phyloP scores from a whole-genome alignment of 2,329 filamentous ascomycete species.

The Fusarium redolens region DNA sequence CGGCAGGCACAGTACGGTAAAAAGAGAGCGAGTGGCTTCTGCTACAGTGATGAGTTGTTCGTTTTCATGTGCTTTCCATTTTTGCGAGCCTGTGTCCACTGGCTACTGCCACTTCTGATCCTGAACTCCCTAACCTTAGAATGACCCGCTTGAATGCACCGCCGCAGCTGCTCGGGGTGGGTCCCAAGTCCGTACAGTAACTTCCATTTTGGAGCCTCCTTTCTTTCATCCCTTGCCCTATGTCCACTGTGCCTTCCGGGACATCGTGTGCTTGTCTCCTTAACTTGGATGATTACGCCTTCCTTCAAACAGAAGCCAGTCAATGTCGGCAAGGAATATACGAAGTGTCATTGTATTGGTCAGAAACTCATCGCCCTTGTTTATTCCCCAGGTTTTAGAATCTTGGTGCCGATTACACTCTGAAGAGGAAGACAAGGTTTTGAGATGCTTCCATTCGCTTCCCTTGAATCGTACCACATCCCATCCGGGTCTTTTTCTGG shows the following conservation, averaged over 20 bases:
- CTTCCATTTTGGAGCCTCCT: conserved; percentile 25
- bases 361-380: background rate
- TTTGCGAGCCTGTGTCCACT: conserved; percentile 28
- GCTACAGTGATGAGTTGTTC: conserved; percentile 31
- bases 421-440: conserved; percentile 9
- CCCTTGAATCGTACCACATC: conserved; percentile 26
- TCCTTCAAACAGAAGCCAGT: background rate
- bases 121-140: background rate
- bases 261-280: conserved; percentile 21
- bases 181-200: conserved; percentile 16
- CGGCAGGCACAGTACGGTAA: background rate
- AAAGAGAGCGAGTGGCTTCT: conserved; percentile 19
- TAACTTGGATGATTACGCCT: background rate
- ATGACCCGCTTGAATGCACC: conserved; percentile 23
- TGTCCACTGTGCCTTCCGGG: background rate
- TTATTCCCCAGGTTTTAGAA: conserved; percentile 30
- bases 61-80: conserved; percentile 36
- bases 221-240: conserved; percentile 19
- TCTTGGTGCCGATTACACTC: conserved; percentile 4
- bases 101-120: background rate
- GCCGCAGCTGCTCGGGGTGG: conserved; percentile 29
- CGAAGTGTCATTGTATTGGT: conserved; percentile 20
- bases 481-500: conserved; percentile 4
- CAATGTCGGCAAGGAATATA: background rate
- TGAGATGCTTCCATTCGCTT: conserved; percentile 24